A percentile compares a stretch with the other conserved stretches of the same genome.
Conservation (phyloP, 768 basidiomycete genomes). For the Sporobolomyces roseus region DNA sequence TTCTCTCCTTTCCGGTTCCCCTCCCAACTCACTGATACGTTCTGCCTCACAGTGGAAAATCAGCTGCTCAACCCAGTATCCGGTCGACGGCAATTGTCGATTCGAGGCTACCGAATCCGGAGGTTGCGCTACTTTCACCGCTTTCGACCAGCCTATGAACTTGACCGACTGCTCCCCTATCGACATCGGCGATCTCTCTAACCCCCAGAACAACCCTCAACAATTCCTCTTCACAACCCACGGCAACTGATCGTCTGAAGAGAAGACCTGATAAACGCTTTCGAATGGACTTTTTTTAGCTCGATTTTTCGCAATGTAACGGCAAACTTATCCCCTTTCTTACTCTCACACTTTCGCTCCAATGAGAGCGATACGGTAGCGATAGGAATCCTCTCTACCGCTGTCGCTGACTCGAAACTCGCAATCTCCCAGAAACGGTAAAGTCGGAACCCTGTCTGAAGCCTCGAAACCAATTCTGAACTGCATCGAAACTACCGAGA, state of each 20-base stretch:
- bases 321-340: too few relatives aligned
- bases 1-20: not conserved
- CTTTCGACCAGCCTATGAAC: not conserved
- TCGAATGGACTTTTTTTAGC: not conserved
- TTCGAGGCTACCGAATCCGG: not conserved
- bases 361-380: too few relatives aligned
- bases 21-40: not conserved
- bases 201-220: slow-evolving; percentile 2
- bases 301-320: too few relatives aligned
- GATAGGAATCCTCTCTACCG: too few relatives aligned
- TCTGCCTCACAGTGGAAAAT: not conserved
- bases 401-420: too few relatives aligned
- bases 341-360: too few relatives aligned
- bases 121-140: slow-evolving; percentile 6
- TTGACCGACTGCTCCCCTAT: slow-evolving; percentile 2
- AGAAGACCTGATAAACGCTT: not conserved
- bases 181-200: not conserved
- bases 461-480: too few relatives aligned
- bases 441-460: too few relatives aligned
- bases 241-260: too few relatives aligned
- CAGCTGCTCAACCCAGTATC: not conserved
- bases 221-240: not conserved
- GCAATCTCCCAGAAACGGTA: too few relatives aligned
- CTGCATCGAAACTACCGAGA: too few relatives aligned
- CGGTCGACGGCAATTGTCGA: not conserved